These are phyloP conservation scores for Aureobasidium leucospermi DNA, from an alignment of 2,329 filamentous ascomycete genomes.

Conservation along the genomic window DNA sequence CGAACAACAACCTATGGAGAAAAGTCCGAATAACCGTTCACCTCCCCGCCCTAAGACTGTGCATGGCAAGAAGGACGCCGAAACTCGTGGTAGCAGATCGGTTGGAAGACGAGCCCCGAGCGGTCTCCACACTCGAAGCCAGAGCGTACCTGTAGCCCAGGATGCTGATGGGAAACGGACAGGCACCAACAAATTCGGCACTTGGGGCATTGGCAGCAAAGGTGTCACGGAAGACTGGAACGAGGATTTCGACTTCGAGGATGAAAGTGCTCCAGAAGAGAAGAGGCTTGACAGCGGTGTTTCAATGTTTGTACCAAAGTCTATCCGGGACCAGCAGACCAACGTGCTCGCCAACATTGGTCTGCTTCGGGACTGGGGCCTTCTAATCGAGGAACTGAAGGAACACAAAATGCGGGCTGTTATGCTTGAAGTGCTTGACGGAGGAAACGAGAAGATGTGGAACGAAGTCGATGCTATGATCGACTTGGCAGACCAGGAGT, in stretches of 20 bases:
- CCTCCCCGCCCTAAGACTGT: conserved; percentile 65
- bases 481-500: conserved; percentile 65
- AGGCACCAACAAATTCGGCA: conserved; percentile 65
- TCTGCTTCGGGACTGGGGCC: conserved; percentile 72
- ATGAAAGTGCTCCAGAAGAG: conserved; percentile 31
- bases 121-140: conserved; percentile 66
- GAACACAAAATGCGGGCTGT: conserved; percentile 64
- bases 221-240: conserved; percentile 82
- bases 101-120: conserved; percentile 61
- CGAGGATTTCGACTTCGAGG: conserved; percentile 75
- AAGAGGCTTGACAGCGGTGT: conserved; percentile 38
- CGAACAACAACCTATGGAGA: conserved; percentile 57
- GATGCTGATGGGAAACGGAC: conserved; percentile 51
- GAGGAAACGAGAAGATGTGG: conserved; percentile 58
- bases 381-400: conserved; percentile 77
- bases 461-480: conserved; percentile 82
- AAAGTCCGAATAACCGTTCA: conserved; percentile 50
- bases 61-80: conserved; percentile 66
- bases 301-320: conserved; percentile 66
- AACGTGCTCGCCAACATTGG: conserved; percentile 77
- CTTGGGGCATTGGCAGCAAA: conserved; percentile 74
- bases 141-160: conserved; percentile 67
- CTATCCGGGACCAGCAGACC: conserved; percentile 72
- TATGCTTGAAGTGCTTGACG: conserved; percentile 57
- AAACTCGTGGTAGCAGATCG: conserved; percentile 62